A percentile compares a stretch with the other conserved stretches of the same genome.
These are phyloP conservation scores for Xylaria sp. DNA, from an alignment of 2,329 filamentous ascomycete species.

Conservation along the genomic window DNA sequence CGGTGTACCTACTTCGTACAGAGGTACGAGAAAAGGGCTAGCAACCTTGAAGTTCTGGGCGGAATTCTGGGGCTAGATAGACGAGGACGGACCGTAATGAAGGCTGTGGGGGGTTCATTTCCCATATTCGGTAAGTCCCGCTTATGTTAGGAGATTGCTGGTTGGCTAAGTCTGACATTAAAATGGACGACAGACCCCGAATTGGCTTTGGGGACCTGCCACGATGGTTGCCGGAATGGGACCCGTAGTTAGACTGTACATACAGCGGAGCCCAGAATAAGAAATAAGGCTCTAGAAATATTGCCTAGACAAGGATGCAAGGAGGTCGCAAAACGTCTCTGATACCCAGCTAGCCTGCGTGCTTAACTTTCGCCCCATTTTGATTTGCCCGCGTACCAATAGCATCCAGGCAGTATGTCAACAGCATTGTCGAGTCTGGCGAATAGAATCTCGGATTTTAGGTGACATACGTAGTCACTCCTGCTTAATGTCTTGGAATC, in stretches of 20 bases:
- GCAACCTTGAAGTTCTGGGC: too few relatives aligned
- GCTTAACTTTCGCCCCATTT: not conserved
- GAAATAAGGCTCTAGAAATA: constrained; percentile 1
- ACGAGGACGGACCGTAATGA: not conserved
- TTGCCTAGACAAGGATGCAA: not conserved
- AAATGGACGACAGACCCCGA: constrained; percentile 1
- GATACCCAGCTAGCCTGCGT: not conserved
- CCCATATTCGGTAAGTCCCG: constrained; percentile 22
- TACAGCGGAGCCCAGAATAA: not conserved
- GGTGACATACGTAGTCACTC: not conserved
- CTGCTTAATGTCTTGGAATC: constrained; percentile 4
- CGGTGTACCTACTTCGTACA: not conserved
- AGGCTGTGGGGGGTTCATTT: constrained; percentile 27
- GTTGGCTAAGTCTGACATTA: constrained; percentile 13
- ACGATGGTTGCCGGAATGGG: constrained; percentile 11
- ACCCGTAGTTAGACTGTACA: not conserved
- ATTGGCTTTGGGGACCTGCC: not conserved
- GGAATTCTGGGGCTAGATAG: not conserved
- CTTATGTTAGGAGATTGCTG: constrained; percentile 22
- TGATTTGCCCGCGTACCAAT: not conserved
- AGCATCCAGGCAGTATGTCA: not conserved
- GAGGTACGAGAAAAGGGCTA: not conserved
- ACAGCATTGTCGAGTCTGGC: not conserved
- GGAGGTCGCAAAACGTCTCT: constrained; percentile 1
- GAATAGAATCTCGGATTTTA: not conserved